Evolutionary conservation across 306 rosid genomes (phyloP).

Genomic region (Luffa acutangula): DNA sequence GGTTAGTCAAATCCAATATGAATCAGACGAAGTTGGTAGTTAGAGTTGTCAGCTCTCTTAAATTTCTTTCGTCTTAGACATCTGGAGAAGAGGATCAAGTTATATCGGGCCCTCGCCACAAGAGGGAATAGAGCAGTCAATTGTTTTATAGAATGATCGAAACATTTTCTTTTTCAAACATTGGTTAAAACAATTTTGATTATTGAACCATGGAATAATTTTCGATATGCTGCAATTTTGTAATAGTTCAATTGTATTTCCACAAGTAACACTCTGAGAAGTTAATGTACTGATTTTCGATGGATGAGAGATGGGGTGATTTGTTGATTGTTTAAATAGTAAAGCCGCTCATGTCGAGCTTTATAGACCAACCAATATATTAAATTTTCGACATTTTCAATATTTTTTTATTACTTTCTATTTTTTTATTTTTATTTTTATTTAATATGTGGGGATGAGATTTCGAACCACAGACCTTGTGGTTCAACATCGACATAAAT

Average conservation of each 20-base stretch:
- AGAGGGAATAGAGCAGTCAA: neutral
- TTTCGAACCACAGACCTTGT: no score
- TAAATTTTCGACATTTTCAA: no score
- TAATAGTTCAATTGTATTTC: neutral
- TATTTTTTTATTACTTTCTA: no score
- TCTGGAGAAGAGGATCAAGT: neutral
- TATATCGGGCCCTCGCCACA: neutral
- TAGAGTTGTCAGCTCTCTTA: neutral
- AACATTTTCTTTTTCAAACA: neutral
- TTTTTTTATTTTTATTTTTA: no score
- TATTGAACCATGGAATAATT: neutral
- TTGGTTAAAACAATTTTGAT: neutral
- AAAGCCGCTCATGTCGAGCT: no score
- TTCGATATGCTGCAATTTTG: neutral
- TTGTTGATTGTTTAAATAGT: no score
- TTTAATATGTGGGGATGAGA: no score
- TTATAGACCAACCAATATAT: no score
- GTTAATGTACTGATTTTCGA: neutral
- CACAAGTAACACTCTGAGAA: neutral
- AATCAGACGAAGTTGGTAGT: neutral
- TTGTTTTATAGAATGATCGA: neutral
- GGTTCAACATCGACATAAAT: no score
- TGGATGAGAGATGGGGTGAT: no score
- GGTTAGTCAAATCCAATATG: neutral
- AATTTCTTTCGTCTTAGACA: neutral